phyloP scores from a whole-genome alignment of 441 rosid species.

The Capsella rubella region DNA sequence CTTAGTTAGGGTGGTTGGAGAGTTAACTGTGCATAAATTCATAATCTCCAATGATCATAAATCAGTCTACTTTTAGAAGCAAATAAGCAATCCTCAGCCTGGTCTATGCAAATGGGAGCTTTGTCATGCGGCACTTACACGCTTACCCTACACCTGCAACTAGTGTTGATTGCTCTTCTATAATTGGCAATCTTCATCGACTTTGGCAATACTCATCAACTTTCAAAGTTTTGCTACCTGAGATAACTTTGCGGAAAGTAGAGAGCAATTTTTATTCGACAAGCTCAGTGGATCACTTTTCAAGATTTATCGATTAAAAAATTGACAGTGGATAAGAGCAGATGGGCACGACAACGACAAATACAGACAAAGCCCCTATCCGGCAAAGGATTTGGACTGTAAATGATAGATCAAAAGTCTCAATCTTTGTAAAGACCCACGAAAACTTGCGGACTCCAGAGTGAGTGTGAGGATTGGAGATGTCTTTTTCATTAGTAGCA shows the following conservation, averaged over 20 bases:
- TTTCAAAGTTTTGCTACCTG: not conserved
- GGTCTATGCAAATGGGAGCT: not conserved
- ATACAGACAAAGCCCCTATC: constrained; percentile 12
- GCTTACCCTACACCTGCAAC: too few relatives aligned
- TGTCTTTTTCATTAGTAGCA: constrained; percentile 31
- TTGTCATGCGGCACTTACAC: too few relatives aligned
- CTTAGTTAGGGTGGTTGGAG: not conserved
- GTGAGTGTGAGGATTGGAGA: constrained; percentile 24
- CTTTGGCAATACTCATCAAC: not conserved
- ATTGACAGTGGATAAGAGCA: not conserved
- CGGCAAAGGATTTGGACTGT: constrained; percentile 26
- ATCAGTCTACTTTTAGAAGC: constrained; percentile 16
- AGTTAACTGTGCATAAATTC: not conserved
- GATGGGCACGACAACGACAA: constrained; percentile 26
- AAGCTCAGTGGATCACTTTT: constrained; percentile 37
- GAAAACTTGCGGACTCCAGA: constrained; percentile 4
- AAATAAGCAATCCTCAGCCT: not conserved
- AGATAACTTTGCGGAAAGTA: not conserved
- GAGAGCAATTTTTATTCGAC: not conserved
- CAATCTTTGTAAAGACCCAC: not conserved
- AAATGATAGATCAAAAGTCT: constrained; percentile 9
- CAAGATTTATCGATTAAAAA: constrained; percentile 16
- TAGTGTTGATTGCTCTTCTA: too few relatives aligned
- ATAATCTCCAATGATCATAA: not conserved
- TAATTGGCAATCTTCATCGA: not conserved